phyloP scores from a whole-genome alignment of 2,329 filamentous ascomycete species.

The Pseudogymnoascus sp. region DNA sequence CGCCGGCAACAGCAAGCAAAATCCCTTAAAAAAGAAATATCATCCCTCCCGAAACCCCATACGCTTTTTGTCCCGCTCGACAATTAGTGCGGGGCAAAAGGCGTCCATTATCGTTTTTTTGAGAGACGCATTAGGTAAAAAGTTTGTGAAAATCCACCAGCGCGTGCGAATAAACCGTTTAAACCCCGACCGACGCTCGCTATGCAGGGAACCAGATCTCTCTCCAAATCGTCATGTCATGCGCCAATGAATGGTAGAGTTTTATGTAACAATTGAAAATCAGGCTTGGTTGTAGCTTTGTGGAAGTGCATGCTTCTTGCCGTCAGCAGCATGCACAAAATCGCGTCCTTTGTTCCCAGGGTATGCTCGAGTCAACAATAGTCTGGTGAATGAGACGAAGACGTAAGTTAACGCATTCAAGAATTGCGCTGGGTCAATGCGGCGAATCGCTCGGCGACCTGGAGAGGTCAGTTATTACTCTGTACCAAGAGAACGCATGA shows the following conservation, averaged over 20 bases:
- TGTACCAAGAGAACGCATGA: neutral
- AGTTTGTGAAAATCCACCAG: neutral
- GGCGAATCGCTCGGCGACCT: slow-evolving; percentile 2
- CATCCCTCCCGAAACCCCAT: slow-evolving; percentile 2
- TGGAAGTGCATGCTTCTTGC: neutral
- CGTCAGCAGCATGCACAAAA: neutral
- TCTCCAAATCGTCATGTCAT: slow-evolving; percentile 5
- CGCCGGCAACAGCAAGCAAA: slow-evolving; percentile 3
- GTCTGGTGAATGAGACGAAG: neutral
- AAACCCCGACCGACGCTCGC: slow-evolving; percentile 5
- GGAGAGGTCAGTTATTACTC: neutral
- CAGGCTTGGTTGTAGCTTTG: neutral
- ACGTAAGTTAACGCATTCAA: neutral
- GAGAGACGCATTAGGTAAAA: slow-evolving; percentile 2
- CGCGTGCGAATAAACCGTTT: neutral
- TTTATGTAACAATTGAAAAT: slow-evolving; percentile 8
- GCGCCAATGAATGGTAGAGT: slow-evolving; percentile 3
- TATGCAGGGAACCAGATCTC: slow-evolving; percentile 6
- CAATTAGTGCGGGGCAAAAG: slow-evolving; percentile 5
- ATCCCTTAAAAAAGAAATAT: neutral
- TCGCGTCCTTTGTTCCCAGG: neutral
- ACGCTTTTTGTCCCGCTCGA: neutral
- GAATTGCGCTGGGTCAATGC: neutral
- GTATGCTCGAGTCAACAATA: slow-evolving; percentile 4
- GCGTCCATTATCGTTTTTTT: slow-evolving; percentile 6